Evolutionary conservation across 306 rosid species (phyloP), one percentile per base, ranked within the genome.

Genomic region (Malus sieversii): DNA sequence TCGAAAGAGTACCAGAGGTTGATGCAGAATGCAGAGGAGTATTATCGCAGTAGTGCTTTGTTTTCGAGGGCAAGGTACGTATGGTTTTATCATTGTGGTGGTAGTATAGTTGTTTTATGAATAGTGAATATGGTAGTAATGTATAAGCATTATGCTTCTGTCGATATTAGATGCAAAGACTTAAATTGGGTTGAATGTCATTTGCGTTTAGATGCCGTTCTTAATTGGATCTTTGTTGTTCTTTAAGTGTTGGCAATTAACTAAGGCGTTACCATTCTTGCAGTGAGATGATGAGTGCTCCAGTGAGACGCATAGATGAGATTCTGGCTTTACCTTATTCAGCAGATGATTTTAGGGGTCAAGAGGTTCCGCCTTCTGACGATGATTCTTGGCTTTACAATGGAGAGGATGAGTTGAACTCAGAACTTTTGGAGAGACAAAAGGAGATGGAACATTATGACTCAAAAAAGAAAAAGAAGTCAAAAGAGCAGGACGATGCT

Each of bases 301-400:
- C 99, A 35, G 92, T 96, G 58, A 90, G 85, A 75, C 92, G 97
- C 73, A 87, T 92, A 38, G 93, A 96, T 87, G 99, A 90, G 82
- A 84, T 96, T 86, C 96, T 89, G 74, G 85, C 92, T 71, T 71
- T 88, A 65, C 87, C 89, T 6, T 66, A 87, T 78, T 89, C 96
- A 2, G 88, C 68, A 15, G 90, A 92, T 59, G 88, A 85, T 78
- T 89, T 92, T 73, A 85, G 72, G 79, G 77, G 71, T 74, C 90
- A 68, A 63, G 91, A 84, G 52, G 83, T 90, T 78, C 92, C 93
- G 78, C 93, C 97, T 53, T 89, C 96, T 79, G 97, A 92, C 72
- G 85, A 86, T 72, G 98, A 96, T 83, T 88, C 90, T 30, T 96
- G 97, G 99, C 90, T 92, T 64, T 91, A 92, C 82, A 53, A 71